Base-by-base conservation (phyloP, 108 stramenopile genomes). In the Nitzschia putrida region DNA sequence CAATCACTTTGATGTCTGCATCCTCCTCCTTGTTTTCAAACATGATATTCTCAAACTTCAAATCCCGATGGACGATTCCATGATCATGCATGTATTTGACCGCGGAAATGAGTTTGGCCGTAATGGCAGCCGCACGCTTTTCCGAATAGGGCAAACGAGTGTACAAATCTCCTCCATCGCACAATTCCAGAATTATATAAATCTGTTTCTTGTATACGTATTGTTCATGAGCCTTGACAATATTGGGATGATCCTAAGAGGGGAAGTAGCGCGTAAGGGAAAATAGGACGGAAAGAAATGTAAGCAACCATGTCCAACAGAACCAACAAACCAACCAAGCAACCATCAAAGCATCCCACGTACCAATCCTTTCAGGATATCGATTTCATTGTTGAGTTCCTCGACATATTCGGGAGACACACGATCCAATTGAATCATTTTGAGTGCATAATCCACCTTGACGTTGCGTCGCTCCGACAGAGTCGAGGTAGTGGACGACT, bases 381-480 rank as follows among this genome's bases (percentile, higher is more conserved):
- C 72, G 60, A 97, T 95, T 79, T 97, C 96, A 79, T 94, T 97
- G 14, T 78, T 69, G 51, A 97, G 69, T 63, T 97, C 94, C 22
- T 91, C 86, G 13, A 94, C 41, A 66, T 88, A 85, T 18, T 50
- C 43, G 13, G 74, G 63, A 14, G 84, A 78, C 11, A 91, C 78
- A n/a, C 83, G 66, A 54, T 85, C 78, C 13, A 88, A 56, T 11
- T 76, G 79, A 55, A 91, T 91, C 16, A 61, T 60, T 50, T 91
- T 91, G 26, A 91, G 68, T 1, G 85, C 90, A 74, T 91, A 91
- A 40, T 77, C 63, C 41, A 72, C 61, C 34, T 56, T 64, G 53
- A 23, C 58, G 50, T 24, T 7, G 14, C 67, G 50, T 25, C 42
- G 18, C 56, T 68, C 67, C 0, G 54, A 56, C 0, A 55, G 38